Evolutionary conservation across 148 eudicot genomes (phyloP).

Genomic region (Tetragonia tetragonoides): DNA sequence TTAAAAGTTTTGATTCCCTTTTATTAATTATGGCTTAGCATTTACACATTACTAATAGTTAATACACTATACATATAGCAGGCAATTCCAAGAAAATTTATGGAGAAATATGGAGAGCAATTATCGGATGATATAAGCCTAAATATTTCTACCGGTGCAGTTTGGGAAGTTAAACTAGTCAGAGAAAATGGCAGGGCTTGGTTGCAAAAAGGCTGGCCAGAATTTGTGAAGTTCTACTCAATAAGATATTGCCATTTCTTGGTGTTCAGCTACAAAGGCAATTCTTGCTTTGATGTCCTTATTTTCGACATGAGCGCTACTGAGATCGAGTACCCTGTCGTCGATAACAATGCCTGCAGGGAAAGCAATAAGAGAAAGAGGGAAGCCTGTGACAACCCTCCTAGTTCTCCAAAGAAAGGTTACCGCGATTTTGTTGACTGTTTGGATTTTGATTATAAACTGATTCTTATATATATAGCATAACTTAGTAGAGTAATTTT

Average conservation of each 20-base stretch:
- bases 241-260: conserved; percentile 17
- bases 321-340: conserved; percentile 34
- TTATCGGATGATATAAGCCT: neutral
- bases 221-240: conserved; percentile 29
- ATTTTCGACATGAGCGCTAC: conserved; percentile 23
- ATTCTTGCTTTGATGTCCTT: conserved; percentile 25
- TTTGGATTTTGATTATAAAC: neutral
- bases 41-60: no score
- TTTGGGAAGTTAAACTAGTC: conserved; percentile 20
- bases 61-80: neutral
- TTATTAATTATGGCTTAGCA: no score
- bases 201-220: conserved; percentile 32
- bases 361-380: conserved; percentile 1
- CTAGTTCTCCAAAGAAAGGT: conserved; percentile 10
- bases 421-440: neutral
- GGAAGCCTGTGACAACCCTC: neutral
- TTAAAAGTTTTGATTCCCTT: no score
- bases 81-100: conserved; percentile 30
- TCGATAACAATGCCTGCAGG: neutral
- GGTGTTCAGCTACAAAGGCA: conserved; percentile 26
- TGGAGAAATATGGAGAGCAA: conserved; percentile 16
- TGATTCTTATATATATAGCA: neutral
- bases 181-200: conserved; percentile 20
- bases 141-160: conserved; percentile 18
- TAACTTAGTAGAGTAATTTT: neutral